Base-by-base conservation (phyloP, 1,284 basidiomycete genomes). In the Ganoderma lingzhi region DNA sequence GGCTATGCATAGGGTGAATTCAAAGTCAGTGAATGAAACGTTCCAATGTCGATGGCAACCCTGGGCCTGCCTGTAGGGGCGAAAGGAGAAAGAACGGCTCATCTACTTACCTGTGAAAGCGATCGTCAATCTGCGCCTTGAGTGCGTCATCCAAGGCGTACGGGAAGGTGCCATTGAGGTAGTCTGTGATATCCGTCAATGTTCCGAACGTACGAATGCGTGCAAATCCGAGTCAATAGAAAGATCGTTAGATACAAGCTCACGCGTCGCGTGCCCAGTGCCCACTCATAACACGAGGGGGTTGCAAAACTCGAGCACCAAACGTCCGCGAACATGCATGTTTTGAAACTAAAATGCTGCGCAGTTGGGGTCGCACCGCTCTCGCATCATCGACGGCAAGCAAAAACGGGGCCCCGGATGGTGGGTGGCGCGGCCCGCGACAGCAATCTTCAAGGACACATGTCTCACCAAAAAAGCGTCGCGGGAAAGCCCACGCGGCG, bases 121-220 rank as follows among this genome's bases (percentile, higher is more conserved):
- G 72, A 56, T 71, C 61, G 53, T 73, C 69, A 58, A 77, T 28
- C 51, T 45, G 51, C 12, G 15, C 60, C 35, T 71, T 65, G 56
- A 70, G 67, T 19, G 14, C 75, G n/a, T 82, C 71, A 70, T 78
- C 77, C 67, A 75, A 72, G 23, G 76, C 77, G 44, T 81, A 78
- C 66, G 81, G 81, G 78, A 92, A 92, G 1, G 90, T 90, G 51
- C 78, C 71, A 15, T 74, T 67, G 63, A 90, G 71, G 77, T 93
- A 93, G 12, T 83, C 90, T 92, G 76, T 53, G 62, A 2, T 5
- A 14, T 59, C 39, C 51, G 23, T 51, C 9, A 51, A 23, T 14
- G 48, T 51, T 51, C 48, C 48, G 48, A 51, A 28, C 14, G 10
- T 17, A 23, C n/a, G 45, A n/a, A 8, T 9, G 45, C n/a, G n/a